Conservation (phyloP, 805 yeast genomes). For the Ogataea naganishii region DNA sequence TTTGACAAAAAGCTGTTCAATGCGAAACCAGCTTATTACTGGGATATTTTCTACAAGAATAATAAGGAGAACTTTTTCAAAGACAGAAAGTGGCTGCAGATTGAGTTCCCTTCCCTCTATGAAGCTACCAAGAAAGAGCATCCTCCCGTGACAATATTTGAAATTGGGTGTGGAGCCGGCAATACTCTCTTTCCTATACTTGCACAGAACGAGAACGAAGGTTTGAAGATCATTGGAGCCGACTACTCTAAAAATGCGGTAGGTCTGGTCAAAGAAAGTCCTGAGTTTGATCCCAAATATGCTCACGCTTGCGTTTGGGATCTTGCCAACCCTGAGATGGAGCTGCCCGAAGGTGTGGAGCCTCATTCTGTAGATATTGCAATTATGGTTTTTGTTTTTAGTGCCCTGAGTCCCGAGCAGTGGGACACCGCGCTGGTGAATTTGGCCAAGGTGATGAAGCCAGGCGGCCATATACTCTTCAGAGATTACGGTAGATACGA, state of each 20-base stretch:
- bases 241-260: conserved; percentile 90
- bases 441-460: conserved; percentile 65
- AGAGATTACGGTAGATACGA: conserved; percentile 96
- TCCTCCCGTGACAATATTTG: conserved; percentile 69
- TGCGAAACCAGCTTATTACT: conserved; percentile 81
- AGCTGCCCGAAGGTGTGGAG: conserved; percentile 77
- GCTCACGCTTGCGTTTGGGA: conserved; percentile 95
- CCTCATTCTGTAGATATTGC: conserved; percentile 81
- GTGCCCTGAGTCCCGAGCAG: conserved; percentile 86
- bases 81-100: conserved; percentile 91
- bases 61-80: conserved; percentile 92
- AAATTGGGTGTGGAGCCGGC: conserved; percentile 98
- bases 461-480: conserved; percentile 85
- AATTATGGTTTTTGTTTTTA: conserved; percentile 91
- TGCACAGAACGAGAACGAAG: conserved; percentile 72
- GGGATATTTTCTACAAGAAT: conserved; percentile 91
- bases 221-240: conserved; percentile 68
- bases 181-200: conserved; percentile 91
- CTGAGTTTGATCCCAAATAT: conserved; percentile 45
- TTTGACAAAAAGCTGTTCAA: conserved; percentile 75
- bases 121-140: conserved; percentile 66
- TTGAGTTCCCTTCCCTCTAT: conserved; percentile 84
- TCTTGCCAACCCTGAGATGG: conserved; percentile 65
- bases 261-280: conserved; percentile 64
- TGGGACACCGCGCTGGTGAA: conserved; percentile 80